These are phyloP conservation scores for Albugo laibachii DNA, from an alignment of 352 stramenopile species.

Conservation along the genomic window DNA sequence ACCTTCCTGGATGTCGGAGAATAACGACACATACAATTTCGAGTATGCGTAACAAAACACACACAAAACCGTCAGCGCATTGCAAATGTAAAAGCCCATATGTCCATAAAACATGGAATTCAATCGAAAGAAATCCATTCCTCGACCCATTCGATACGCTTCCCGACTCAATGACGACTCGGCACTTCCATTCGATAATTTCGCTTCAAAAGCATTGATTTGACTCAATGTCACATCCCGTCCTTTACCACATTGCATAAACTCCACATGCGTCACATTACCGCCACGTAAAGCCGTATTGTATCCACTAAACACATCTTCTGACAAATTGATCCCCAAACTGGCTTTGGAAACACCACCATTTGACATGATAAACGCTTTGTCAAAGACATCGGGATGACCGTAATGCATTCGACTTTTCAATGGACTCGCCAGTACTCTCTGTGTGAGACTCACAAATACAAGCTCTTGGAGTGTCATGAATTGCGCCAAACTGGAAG, in stretches of 20 bases:
- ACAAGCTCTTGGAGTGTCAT: constrained; percentile 78
- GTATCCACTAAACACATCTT: constrained; percentile 81
- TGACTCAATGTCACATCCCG: constrained; percentile 74
- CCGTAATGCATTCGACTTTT: constrained; percentile 73
- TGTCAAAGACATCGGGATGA: constrained; percentile 77
- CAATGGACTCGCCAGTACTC: constrained; percentile 58
- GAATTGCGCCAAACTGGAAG: constrained; percentile 71
- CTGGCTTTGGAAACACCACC: constrained; percentile 72
- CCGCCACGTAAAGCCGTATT: constrained; percentile 65
- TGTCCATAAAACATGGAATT: constrained; percentile 81
- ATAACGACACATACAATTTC: constrained; percentile 62
- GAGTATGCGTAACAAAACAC: constrained; percentile 75
- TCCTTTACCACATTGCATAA: constrained; percentile 79
- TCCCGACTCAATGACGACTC: constrained; percentile 70
- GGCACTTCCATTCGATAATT: constrained; percentile 67
- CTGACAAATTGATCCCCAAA: constrained; percentile 76
- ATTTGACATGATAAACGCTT: constrained; percentile 66
- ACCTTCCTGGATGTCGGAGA: constrained; percentile 31
- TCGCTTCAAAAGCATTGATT: constrained; percentile 79
- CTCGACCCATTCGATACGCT: constrained; percentile 50
- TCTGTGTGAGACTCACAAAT: constrained; percentile 73
- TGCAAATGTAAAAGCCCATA: constrained; percentile 81
- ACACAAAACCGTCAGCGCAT: constrained; percentile 67
- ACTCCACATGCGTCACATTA: constrained; percentile 67
- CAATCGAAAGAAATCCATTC: constrained; percentile 68